Base-by-base conservation (phyloP, 305 asterid genomes). In the Fraxinus floribunda region DNA sequence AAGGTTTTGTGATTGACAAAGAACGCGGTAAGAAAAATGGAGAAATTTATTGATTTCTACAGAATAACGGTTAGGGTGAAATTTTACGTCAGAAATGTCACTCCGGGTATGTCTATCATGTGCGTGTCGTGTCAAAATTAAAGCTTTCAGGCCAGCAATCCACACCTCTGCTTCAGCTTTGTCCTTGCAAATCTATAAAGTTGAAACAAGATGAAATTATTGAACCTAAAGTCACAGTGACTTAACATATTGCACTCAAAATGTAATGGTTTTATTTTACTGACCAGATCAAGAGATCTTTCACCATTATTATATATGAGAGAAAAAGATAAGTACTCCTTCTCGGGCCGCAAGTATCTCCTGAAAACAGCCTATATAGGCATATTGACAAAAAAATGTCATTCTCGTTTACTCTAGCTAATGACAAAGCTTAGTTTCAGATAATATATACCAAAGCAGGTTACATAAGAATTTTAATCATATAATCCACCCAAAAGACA, bases 311-410 rank as follows among this genome's bases (percentile, higher is more conserved):
- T 90, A 84, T 94, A 92, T 86, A 95, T 87, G 78, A 95, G 92
- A 7, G 99, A 95, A 85, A 95, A 95, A 13, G 99, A 95, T 81
- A 95, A 87, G 90, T 92, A 94, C 84, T 95, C 99, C 93, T 95
- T 95, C 84, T 95, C 99, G 16, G 98, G 98, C 73, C 97, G 93
- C 88, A 89, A 89, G 87, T 72, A 95, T 93, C 99, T 90, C 90
- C 79, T 90, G 85, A 95, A 95, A 49, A 95, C 74, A 66, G 36
- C 74, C 92, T 89, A 88, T 49, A 82, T 71, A 84, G 79, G 77
- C 78, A 85, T 71, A 77, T 52, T 1, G 70, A 64, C 68, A 46
- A 46, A 20, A 22, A 15, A 66, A 70, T 64, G 78, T 44, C 74
- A 79, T 73, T 68, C 76, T 70, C 52, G 78, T 82, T 46, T 73